Percentiles rank a stretch among this genome's conserved stretches.
phyloP scores from a whole-genome alignment of 2,329 filamentous ascomycete species.

The Epichloe hybrida region DNA sequence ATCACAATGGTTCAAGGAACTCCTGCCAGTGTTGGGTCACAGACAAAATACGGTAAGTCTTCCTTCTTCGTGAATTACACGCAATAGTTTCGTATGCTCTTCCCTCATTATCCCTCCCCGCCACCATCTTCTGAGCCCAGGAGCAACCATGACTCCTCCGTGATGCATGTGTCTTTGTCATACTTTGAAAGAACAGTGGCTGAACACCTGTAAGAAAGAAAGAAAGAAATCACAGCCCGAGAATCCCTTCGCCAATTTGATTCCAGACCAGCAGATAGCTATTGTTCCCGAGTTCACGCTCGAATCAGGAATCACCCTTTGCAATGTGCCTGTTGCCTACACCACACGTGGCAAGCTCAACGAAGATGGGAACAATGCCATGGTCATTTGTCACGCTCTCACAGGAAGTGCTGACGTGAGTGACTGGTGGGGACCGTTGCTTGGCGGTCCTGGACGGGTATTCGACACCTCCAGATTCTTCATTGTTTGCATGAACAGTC shows the following conservation, averaged over 20 bases:
- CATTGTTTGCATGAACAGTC: slow-evolving; percentile 72
- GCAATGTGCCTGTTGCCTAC: slow-evolving; percentile 61
- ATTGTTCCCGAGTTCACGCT: slow-evolving; percentile 82
- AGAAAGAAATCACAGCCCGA: slow-evolving; percentile 57
- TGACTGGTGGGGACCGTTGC: slow-evolving; percentile 79
- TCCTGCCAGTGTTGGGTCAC: slow-evolving; percentile 8
- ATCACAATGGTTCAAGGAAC: slow-evolving; percentile 13
- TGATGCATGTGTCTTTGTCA: neutral
- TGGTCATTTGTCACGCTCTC: slow-evolving; percentile 72
- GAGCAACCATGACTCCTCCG: neutral
- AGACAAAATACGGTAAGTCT: slow-evolving; percentile 18
- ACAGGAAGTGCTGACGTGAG: slow-evolving; percentile 74
- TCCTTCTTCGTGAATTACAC: neutral
- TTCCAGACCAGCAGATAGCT: slow-evolving; percentile 77
- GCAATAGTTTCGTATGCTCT: neutral
- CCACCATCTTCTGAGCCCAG: neutral
- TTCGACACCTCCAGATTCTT: slow-evolving; percentile 79
- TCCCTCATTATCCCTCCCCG: neutral
- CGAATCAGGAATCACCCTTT: slow-evolving; percentile 75
- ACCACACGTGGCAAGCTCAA: slow-evolving; percentile 51
- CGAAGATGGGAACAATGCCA: slow-evolving; percentile 47
- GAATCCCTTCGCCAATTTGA: slow-evolving; percentile 78
- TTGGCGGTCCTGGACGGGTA: slow-evolving; percentile 63
- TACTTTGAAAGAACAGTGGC: slow-evolving; percentile 29
- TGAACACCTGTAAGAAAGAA: slow-evolving; percentile 57